Evolutionary conservation across 164 flowering plant genomes (phyloP).

Genomic region (Vitis cinerea): DNA sequence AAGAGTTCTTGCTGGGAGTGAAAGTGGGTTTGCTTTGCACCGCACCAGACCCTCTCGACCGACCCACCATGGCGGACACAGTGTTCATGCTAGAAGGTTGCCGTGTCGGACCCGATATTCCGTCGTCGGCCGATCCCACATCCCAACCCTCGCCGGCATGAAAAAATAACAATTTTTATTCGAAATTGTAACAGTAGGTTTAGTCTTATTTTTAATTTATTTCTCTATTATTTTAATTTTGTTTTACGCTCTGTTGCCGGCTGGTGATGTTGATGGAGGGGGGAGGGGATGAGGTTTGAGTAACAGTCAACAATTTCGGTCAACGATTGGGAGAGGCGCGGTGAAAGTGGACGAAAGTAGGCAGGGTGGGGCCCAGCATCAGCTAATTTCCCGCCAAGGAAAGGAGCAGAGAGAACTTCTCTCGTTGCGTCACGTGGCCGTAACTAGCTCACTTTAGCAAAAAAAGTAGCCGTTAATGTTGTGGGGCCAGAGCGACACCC

Average conservation of each 20-base stretch:
- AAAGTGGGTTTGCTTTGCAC: slow-evolving; percentile 93
- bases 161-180: background rate
- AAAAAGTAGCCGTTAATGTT: slow-evolving; percentile 22
- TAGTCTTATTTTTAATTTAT: background rate
- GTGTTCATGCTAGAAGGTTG: slow-evolving; percentile 99
- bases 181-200: slow-evolving; percentile 11
- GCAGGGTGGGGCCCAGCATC: background rate
- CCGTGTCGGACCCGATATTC: slow-evolving; percentile 79
- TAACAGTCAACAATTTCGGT: background rate
- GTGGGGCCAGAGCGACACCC: slow-evolving; percentile 12
- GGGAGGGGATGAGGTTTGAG: slow-evolving; percentile 1
- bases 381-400: slow-evolving; percentile 12
- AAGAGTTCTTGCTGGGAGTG: slow-evolving; percentile 87
- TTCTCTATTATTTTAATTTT: background rate
- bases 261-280: background rate
- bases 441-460: background rate
- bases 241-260: background rate
- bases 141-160: slow-evolving; percentile 71
- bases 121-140: slow-evolving; percentile 80
- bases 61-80: slow-evolving; percentile 87
- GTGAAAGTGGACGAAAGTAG: background rate
- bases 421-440: slow-evolving; percentile 10
- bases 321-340: slow-evolving; percentile 14
- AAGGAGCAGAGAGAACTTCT: background rate
- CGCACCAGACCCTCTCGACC: slow-evolving; percentile 74